Evolutionary conservation across 108 stramenopile genomes (phyloP).

Genomic region (Epithemia pelagica): DNA sequence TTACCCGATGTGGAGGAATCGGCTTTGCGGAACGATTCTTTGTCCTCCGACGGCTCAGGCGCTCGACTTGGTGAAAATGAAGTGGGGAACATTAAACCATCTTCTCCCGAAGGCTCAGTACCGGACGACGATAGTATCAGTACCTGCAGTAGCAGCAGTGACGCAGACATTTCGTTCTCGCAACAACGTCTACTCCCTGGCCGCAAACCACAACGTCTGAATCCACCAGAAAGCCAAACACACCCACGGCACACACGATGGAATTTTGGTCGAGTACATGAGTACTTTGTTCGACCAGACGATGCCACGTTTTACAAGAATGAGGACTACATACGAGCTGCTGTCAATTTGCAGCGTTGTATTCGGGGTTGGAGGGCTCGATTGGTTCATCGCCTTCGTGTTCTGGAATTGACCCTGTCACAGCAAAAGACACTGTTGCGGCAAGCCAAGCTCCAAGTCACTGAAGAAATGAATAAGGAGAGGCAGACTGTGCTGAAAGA

Average conservation of each 20-base stretch:
- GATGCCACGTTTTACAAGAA: neutral
- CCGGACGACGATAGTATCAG: neutral
- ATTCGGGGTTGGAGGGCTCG: neutral
- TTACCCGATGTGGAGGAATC: too few species aligned
- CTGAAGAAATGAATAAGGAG: neutral
- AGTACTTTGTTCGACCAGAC: neutral
- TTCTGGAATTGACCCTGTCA: neutral
- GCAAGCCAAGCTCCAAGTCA: neutral
- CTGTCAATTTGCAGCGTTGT: neutral
- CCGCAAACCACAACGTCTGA: too few species aligned
- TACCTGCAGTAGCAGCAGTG: neutral
- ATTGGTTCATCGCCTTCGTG: neutral
- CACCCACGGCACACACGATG: neutral
- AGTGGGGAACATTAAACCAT: too few species aligned
- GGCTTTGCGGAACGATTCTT: too few species aligned
- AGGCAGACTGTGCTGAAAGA: neutral
- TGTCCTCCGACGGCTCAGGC: too few species aligned
- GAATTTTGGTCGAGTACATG: neutral
- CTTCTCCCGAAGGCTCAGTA: too few species aligned
- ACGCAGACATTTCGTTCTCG: neutral
- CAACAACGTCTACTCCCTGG: neutral
- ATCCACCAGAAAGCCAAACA: neutral
- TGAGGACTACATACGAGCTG: neutral
- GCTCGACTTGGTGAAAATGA: too few species aligned
- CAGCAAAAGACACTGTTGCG: neutral